Evolutionary conservation across 148 eudicot species (phyloP), one percentile per base, ranked within the genome.

Genomic region (Rhododendron molle): DNA sequence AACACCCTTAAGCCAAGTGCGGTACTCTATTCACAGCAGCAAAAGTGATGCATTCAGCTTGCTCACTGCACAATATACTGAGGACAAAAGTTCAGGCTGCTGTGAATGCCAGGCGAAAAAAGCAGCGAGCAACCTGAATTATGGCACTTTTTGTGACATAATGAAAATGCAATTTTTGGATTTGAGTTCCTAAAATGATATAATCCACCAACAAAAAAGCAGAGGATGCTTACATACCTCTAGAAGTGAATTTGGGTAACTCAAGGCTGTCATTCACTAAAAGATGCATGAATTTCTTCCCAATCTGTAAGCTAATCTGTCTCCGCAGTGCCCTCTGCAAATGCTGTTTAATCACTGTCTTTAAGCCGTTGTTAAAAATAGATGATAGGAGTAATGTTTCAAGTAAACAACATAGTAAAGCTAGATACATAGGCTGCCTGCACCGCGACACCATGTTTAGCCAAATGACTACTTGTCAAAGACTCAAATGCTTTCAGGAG

Each of bases 231-330:
- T 65, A 40, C 69, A 26, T 89, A 92, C 97, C 97, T 91, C 88
- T 90, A 28, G 91, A 82, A 88, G 87, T 84, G 84, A 95, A 85
- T 83, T 92, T 93, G 85, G 91, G 93, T 82, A 93, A 83, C 89
- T 90, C 92, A 14, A 91, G 85, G 85, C 88, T 89, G 78, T 94
- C 91, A 74, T 92, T 90, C 96, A 92, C 91, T 65, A 93, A 84
- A 36, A 93, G 86, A 44, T 88, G 93, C 84, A 90, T 88, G 81
- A 90, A 83, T 81, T 90, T 92, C 83, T 88, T 91, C 72, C 92
- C 93, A 36, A 90, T 79, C 46, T 91, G 92, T 71, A 91, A 87
- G 90, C 92, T 92, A 79, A 91, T 88, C 87, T 93, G 96, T 87
- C 92, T 91, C 87, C 90, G 90, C 83, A 93, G 62, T 69, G 92